phyloP scores from a whole-genome alignment of 2,329 filamentous ascomycete species.

The Furcasterigmium furcatum region DNA sequence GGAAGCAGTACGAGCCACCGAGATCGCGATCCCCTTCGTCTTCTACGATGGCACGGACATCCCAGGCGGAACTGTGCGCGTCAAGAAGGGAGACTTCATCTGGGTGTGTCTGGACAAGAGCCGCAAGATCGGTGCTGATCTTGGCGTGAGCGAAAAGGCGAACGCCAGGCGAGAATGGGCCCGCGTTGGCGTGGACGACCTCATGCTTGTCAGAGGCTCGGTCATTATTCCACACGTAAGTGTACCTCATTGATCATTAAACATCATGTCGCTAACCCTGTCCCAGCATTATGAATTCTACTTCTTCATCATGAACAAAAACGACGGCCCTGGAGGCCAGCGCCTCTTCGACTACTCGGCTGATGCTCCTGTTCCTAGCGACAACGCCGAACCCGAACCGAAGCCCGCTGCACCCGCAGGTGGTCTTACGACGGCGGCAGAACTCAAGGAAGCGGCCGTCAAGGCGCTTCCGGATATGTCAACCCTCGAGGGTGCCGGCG shows the following conservation, averaged over 20 bases:
- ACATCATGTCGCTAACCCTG: constrained; percentile 13
- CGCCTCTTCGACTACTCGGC: constrained; percentile 73
- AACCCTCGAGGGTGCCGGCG: constrained; percentile 68
- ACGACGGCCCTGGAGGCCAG: constrained; percentile 66
- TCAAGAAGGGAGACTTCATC: constrained; percentile 90
- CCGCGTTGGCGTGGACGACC: constrained; percentile 87
- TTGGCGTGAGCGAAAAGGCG: constrained; percentile 67
- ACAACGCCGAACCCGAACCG: constrained; percentile 8
- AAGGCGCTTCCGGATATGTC: constrained; percentile 42
- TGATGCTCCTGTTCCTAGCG: constrained; percentile 33
- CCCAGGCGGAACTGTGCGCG: constrained; percentile 75
- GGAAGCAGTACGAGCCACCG: constrained; percentile 82
- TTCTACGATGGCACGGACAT: constrained; percentile 95
- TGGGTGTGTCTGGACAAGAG: constrained; percentile 94
- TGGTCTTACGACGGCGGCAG: constrained; percentile 25
- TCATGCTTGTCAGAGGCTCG: constrained; percentile 87
- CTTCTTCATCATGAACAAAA: constrained; percentile 91
- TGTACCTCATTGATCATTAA: constrained; percentile 16
- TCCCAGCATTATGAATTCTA: constrained; percentile 92
- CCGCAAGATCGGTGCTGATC: constrained; percentile 82
- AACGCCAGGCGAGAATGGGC: constrained; percentile 83
- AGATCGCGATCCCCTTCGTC: constrained; percentile 89
- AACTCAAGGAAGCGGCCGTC: constrained; percentile 30
- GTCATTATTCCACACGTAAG: constrained; percentile 92
- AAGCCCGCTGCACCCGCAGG: constrained; percentile 20